These are phyloP conservation scores for Moniliella sp. DNA, from an alignment of 1,284 basidiomycete species.

Conservation along the genomic window DNA sequence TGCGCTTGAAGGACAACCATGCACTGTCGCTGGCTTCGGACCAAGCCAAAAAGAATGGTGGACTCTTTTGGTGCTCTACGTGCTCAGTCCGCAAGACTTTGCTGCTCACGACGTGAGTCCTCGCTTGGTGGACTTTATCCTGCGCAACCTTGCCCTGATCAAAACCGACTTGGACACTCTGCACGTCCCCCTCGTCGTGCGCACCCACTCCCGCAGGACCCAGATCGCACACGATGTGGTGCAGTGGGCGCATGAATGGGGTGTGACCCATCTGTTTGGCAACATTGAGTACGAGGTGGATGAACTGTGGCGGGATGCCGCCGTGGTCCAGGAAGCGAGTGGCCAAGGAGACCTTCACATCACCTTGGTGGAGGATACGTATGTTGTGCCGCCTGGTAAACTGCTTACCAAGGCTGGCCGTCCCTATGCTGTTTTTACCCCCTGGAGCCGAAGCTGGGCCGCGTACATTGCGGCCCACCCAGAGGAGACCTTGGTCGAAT, in stretches of 20 bases:
- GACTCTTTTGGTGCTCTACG: conserved; percentile 49
- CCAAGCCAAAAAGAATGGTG: conserved; percentile 41
- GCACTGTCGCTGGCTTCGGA: conserved; percentile 51
- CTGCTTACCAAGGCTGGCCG: conserved; percentile 44
- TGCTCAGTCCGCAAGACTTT: conserved; percentile 65
- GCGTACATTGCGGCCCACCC: conserved; percentile 41
- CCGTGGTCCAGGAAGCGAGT: conserved; percentile 44
- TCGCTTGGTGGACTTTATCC: conserved; percentile 60
- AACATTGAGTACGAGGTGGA: conserved; percentile 85
- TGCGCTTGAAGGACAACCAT: conserved; percentile 61
- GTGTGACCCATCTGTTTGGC: conserved; percentile 46
- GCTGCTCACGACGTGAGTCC: conserved; percentile 57
- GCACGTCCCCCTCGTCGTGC: conserved; percentile 53
- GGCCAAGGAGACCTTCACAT: conserved; percentile 40
- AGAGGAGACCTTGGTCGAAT: conserved; percentile 43
- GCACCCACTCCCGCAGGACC: conserved; percentile 43
- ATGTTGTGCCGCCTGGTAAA: conserved; percentile 56
- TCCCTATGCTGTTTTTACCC: conserved; percentile 23
- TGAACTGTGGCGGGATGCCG: conserved; percentile 61
- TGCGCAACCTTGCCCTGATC: conserved; percentile 53
- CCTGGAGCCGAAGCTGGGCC: conserved; percentile 39
- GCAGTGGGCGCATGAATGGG: conserved; percentile 37
- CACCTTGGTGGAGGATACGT: conserved; percentile 57
- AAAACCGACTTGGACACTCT: conserved; percentile 45
- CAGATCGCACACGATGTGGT: conserved; percentile 38